A percentile compares a stretch with the other conserved stretches of the same genome.
phyloP scores from a whole-genome alignment of 176 grass and related monocot genomes.

The Pontederia crassipes region DNA sequence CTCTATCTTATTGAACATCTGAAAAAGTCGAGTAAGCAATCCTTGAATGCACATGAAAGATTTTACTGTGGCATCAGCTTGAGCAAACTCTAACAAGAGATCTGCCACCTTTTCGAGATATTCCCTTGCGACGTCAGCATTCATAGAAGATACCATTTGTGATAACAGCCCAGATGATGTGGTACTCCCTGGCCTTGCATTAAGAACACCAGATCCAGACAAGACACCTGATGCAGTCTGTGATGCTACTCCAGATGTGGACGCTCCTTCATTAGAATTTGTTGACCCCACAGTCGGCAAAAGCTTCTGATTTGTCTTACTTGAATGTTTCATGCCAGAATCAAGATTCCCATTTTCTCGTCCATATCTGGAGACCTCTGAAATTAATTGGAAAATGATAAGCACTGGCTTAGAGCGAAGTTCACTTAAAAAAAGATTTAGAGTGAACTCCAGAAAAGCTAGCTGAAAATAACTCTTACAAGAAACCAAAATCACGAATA shows the following conservation, averaged over 20 bases:
- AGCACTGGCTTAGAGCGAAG: too few species aligned
- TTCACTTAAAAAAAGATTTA: too few species aligned
- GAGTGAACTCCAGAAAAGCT: too few species aligned
- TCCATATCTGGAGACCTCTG: conserved; percentile 90
- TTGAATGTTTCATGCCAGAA: conserved; percentile 44
- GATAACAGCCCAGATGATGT: conserved; percentile 84
- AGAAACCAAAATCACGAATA: too few species aligned
- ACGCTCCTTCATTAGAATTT: conserved; percentile 70
- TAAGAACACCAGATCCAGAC: conserved; percentile 95
- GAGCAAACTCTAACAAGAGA: conserved; percentile 94
- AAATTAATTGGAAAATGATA: conserved; percentile 2
- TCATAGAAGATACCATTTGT: conserved; percentile 90
- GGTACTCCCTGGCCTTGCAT: conserved; percentile 95
- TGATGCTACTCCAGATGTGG: conserved; percentile 79
- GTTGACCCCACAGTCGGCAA: conserved; percentile 25
- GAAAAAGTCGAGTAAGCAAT: conserved; percentile 75
- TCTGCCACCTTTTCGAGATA: conserved; percentile 96
- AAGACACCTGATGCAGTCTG: conserved; percentile 94
- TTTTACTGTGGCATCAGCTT: conserved; percentile 86
- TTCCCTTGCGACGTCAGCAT: conserved; percentile 79
- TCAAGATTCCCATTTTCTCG: conserved; percentile 74
- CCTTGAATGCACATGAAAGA: conserved; percentile 72
- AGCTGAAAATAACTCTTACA: too few species aligned
- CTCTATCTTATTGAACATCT: conserved; percentile 99
- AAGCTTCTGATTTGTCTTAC: conserved; percentile 53